Evolutionary conservation across 768 basidiomycete species (phyloP), one percentile per base, ranked within the genome.

Genomic region (Podaxis pistillaris): DNA sequence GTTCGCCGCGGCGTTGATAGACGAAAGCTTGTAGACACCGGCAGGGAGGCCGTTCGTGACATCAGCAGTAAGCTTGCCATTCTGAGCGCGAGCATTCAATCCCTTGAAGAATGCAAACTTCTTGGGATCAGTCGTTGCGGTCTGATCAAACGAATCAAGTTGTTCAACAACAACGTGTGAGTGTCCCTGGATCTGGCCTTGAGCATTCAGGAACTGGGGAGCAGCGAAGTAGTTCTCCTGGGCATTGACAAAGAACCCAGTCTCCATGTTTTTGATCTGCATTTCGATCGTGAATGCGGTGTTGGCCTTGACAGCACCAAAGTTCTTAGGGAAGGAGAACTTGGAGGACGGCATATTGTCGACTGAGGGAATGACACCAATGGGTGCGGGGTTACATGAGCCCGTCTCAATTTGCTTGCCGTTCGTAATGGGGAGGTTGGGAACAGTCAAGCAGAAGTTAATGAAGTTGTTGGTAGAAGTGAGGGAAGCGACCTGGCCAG

Each of bases 101-200:
- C 76, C 88, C 81, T 86, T 85, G 84, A 90, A 89, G 77, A 88
- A 89, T 30, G 76, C 78, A 66, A 89, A 89, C 51, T 73, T 74
- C 59, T 70, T 75, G 4, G 86, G 81, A 70, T 87, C 76, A 38
- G 79, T 76, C 36, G 78, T 69, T 1, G 69, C 68, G n/a, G 79
- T 79, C 61, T 79, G 74, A n/a, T 70, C 70, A 40, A 86, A 64
- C 4, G 79, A 73, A 49, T 66, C 50, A 67, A 88, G 70, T 63
- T 63, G 38, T 71, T 88, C 79, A 62, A 88, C 69, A 52, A 83
- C 83, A 68, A 87, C 74, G 74, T 87, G 86, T 6, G 79, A 78
- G 76, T 86, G 84, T 56, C 87, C 87, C 46, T 74, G 64, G 70
- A 84, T 78, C 58, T 72, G 65, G 28, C 81, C 80, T 36, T 74